These are phyloP conservation scores for Raphanus hybrid DNA, from an alignment of 441 rosid genomes.

Conservation along the genomic window DNA sequence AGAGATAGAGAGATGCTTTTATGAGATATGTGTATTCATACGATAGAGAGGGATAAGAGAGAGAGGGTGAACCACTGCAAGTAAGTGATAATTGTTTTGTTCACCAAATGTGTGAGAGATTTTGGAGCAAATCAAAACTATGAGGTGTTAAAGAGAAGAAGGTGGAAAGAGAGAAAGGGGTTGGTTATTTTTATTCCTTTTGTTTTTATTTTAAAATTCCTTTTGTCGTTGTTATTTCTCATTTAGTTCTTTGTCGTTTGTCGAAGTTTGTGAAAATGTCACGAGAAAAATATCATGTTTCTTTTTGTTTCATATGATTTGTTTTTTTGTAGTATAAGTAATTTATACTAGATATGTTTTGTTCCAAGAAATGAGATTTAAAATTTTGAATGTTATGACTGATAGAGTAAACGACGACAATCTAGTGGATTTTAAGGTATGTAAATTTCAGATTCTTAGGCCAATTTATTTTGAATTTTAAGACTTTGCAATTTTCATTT, in stretches of 20 bases:
- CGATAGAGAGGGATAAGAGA: conserved; percentile 9
- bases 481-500: neutral
- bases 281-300: conserved; percentile 1
- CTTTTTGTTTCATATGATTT: neutral
- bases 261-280: conserved; percentile 21
- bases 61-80: conserved; percentile 56
- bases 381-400: conserved; percentile 2
- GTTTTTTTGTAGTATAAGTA: neutral
- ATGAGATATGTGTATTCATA: conserved; percentile 43
- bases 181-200: conserved; percentile 16
- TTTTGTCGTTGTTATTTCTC: conserved; percentile 34
- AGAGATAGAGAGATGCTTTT: too few relatives aligned
- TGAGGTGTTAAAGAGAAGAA: conserved; percentile 29
- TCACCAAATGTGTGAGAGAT: conserved; percentile 51
- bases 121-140: conserved; percentile 31
- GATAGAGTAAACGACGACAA: neutral
- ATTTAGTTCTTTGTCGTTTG: conserved; percentile 29
- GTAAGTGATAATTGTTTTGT: conserved; percentile 55
- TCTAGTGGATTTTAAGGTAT: neutral
- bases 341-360: neutral
- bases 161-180: conserved; percentile 21
- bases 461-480: neutral
- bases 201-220: neutral
- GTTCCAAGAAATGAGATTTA: neutral
- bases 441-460: neutral